phyloP scores from a whole-genome alignment of 345 rosid species.

The Eucalyptus albens region DNA sequence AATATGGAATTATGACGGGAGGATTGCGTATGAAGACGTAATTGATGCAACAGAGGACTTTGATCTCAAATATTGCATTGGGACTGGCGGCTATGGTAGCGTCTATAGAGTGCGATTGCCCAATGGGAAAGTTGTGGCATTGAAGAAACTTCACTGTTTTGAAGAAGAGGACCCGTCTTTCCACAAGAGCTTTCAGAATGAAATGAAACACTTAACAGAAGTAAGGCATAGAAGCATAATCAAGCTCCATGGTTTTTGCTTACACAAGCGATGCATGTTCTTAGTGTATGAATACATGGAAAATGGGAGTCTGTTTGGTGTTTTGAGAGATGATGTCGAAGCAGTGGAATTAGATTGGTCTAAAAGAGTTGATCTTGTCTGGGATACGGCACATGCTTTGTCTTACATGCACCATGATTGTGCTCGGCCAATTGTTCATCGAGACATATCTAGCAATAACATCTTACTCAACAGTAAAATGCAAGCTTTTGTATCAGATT shows the following conservation, averaged over 20 bases:
- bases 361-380: accelerated
- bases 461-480: background rate
- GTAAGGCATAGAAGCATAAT: background rate
- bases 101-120: conserved; percentile 7
- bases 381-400: no score
- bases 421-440: background rate
- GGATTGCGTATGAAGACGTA: background rate
- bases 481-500: conserved; percentile 1
- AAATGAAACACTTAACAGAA: background rate
- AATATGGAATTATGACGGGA: conserved; percentile 6
- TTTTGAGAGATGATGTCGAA: background rate
- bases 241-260: background rate
- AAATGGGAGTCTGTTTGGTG: background rate
- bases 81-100: conserved; percentile 8
- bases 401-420: no score
- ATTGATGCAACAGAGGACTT: conserved; percentile 3
- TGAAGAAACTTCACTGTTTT: background rate
- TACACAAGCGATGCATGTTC: background rate
- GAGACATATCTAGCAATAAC: conserved; percentile 10
- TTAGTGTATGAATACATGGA: background rate
- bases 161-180: background rate
- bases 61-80: conserved; percentile 6
- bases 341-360: no score
- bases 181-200: background rate
- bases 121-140: background rate